Percentiles rank a stretch among this genome's conserved stretches.
phyloP scores from a whole-genome alignment of 2,329 filamentous ascomycete species.

The Reticulascus tulasneorum region DNA sequence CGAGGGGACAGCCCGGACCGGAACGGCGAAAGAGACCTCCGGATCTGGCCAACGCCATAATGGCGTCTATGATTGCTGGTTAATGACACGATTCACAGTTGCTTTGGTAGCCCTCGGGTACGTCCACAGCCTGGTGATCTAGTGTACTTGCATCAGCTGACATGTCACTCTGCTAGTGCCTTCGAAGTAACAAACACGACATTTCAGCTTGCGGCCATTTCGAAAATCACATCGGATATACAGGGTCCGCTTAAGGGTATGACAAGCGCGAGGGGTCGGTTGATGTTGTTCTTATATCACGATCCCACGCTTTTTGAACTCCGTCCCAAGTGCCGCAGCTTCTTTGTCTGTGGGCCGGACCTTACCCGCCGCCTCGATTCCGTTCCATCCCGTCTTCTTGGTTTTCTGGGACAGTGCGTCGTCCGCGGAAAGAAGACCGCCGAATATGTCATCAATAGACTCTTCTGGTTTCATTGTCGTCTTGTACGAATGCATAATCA shows the following conservation, averaged over 20 bases:
- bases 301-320: slow-evolving; percentile 52
- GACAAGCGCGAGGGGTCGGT: slow-evolving; percentile 49
- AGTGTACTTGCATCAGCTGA: too few species aligned
- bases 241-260: too few species aligned
- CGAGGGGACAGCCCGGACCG: too few species aligned
- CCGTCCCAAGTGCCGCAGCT: slow-evolving; percentile 45
- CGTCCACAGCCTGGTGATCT: background rate
- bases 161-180: slow-evolving; percentile 15
- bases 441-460: slow-evolving; percentile 47
- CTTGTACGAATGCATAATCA: slow-evolving; percentile 48
- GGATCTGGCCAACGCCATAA: background rate
- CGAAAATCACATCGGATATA: too few species aligned
- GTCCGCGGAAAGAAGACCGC: slow-evolving; percentile 40
- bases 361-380: slow-evolving; percentile 51
- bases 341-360: slow-evolving; percentile 51
- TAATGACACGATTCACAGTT: slow-evolving; percentile 39
- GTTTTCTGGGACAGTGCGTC: slow-evolving; percentile 43
- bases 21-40: too few species aligned
- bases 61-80: slow-evolving; percentile 39
- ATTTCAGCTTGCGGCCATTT: too few species aligned
- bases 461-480: slow-evolving; percentile 23
- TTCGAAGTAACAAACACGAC: slow-evolving; percentile 33
- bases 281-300: slow-evolving; percentile 41
- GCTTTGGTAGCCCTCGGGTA: slow-evolving; percentile 36
- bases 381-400: slow-evolving; percentile 53